Evolutionary conservation across 768 basidiomycete species (phyloP).

Genomic region (Trametes meyenii): DNA sequence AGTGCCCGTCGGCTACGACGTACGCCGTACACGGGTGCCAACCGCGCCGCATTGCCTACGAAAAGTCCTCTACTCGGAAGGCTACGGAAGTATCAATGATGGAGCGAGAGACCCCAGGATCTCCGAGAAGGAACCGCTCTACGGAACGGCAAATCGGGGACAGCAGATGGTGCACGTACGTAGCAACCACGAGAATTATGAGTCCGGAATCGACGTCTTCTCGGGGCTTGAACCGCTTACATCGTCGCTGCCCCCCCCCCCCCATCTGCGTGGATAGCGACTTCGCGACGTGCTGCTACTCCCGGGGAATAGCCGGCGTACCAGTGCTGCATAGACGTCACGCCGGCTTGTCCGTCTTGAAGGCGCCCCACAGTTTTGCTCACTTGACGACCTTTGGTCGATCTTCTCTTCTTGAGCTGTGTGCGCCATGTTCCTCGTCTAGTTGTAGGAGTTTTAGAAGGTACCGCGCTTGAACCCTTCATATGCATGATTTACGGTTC

Average conservation of each 20-base stretch:
- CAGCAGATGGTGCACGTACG: background rate
- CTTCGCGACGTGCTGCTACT: background rate
- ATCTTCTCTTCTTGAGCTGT: background rate
- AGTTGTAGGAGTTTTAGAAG: too few species aligned
- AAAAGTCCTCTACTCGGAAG: background rate
- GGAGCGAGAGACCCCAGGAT: constrained; percentile 1
- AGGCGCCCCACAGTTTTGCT: constrained; percentile 3
- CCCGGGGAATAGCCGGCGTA: constrained; percentile 11
- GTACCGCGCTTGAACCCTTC: too few species aligned
- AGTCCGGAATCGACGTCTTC: constrained; percentile 8
- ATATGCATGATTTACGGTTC: too few species aligned
- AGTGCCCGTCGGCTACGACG: constrained; percentile 8
- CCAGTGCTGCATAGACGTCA: background rate
- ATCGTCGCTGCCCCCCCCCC: constrained; percentile 3
- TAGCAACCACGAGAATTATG: background rate
- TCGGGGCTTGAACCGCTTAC: background rate
- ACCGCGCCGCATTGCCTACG: background rate
- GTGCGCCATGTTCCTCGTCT: background rate
- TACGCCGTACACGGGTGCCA: constrained; percentile 5
- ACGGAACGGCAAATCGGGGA: background rate
- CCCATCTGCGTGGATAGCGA: constrained; percentile 5
- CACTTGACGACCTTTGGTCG: background rate
- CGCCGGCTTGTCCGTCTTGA: constrained; percentile 11
- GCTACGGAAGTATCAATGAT: constrained; percentile 1
- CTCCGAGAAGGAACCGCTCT: constrained; percentile 11